Evolutionary conservation across 148 eudicot genomes (phyloP), one percentile per base, ranked within the genome.

Genomic region (Nepenthes gracilis): DNA sequence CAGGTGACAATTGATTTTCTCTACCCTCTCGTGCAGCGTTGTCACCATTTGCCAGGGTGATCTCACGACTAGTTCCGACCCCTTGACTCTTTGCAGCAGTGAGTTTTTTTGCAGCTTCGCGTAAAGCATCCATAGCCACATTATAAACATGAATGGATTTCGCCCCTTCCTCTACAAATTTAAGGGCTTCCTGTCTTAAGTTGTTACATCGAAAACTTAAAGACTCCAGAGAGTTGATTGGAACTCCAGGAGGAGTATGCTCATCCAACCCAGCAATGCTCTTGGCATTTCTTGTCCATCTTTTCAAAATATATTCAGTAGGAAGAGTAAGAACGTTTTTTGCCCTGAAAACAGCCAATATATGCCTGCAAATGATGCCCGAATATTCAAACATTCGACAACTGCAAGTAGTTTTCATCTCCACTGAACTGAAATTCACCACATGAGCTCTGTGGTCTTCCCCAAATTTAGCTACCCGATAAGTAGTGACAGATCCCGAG

Each of bases 301-400:
- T 66, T 71, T 72, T 71, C 54, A 67, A 60, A 3, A 78, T 14
- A 66, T 74, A 78, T 15, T 78, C 68, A 8, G 55, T 43, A 35
- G 82, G 71, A 64, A 78, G 76, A 6, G 76, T 65, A 37, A 78
- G 71, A 54, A 78, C 78, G 51, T 74, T 74, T n/a, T 71, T 71
- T 34, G 73, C 74, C 60, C 79, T 67, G 55, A 74, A 74, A 58
- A 78, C 82, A 8, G 76, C 56, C 63, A 78, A 61, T 67, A 74
- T 68, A 65, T 78, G 82, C 70, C 79, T 54, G 45, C 82, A 78
- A 55, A 71, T 63, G 36, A 74, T 71, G 23, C 82, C 82, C 34
- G 73, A 67, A 59, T 64, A 78, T 60, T 78, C 82, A 71, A 71
- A 78, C 82, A 74, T 71, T 68, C 69, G 76, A 58, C 82, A 78